phyloP scores from a whole-genome alignment of 306 rosid species.

The Myrica gale region DNA sequence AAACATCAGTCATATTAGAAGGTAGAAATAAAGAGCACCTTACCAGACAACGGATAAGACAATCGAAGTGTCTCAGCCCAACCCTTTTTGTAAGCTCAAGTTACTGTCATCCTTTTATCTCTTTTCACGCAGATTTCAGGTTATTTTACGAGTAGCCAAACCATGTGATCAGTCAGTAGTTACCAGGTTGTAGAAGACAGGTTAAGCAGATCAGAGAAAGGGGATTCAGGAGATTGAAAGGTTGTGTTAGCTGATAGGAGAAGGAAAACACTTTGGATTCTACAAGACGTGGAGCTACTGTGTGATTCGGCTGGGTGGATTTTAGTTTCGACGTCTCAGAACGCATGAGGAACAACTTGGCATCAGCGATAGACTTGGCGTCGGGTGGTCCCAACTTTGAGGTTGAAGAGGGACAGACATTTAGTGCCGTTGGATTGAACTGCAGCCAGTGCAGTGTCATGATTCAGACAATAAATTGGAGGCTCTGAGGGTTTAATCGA shows the following conservation, averaged over 20 bases:
- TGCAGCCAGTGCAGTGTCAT: background rate
- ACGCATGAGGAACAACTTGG: background rate
- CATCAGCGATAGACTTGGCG: background rate
- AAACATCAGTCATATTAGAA: constrained; percentile 33
- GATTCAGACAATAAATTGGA: background rate
- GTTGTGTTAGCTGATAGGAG: too few relatives aligned
- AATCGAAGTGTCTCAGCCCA: constrained; percentile 24
- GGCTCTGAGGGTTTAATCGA: background rate
- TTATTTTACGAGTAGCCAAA: background rate
- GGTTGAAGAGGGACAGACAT: constrained; percentile 18
- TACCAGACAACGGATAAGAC: constrained; percentile 26
- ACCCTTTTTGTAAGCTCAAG: constrained; percentile 32
- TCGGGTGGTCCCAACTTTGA: constrained; percentile 32
- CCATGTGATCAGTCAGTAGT: background rate
- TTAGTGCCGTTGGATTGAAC: background rate
- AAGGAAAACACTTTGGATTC: too few relatives aligned
- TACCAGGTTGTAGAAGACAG: background rate
- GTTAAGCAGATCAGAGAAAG: background rate
- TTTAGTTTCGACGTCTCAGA: constrained; percentile 3
- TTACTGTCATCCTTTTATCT: constrained; percentile 27
- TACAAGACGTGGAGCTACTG: constrained; percentile 16
- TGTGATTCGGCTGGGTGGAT: background rate
- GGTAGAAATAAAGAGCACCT: constrained; percentile 35
- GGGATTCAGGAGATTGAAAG: too few relatives aligned
- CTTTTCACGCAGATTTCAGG: constrained; percentile 32